phyloP scores from a whole-genome alignment of 2,329 filamentous ascomycete genomes.

The Pestalotiopsis sp. region DNA sequence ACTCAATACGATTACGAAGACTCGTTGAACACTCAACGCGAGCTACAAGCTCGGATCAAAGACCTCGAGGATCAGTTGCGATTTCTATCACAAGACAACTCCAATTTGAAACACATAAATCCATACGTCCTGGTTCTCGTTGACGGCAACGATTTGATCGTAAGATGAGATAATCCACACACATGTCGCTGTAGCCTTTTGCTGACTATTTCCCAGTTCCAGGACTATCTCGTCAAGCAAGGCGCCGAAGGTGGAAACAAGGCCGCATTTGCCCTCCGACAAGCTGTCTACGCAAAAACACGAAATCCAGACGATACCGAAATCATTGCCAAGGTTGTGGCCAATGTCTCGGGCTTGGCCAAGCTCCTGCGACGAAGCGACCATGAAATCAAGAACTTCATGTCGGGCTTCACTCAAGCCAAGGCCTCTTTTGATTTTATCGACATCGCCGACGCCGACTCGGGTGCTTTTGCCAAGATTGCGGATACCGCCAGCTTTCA shows the following conservation, averaged over 20 bases:
- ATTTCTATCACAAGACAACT: constrained; percentile 39
- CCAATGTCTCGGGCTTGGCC: constrained; percentile 54
- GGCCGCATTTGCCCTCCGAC: constrained; percentile 52
- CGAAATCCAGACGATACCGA: constrained; percentile 49
- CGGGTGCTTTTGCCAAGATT: constrained; percentile 62
- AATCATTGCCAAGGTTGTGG: constrained; percentile 58
- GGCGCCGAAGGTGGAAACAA: constrained; percentile 58
- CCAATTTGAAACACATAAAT: constrained; percentile 50
- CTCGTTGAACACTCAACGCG: constrained; percentile 49
- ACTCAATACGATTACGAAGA: constrained; percentile 53
- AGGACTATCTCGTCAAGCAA: constrained; percentile 54
- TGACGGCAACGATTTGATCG: constrained; percentile 65
- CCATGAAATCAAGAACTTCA: constrained; percentile 57
- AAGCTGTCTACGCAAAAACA: constrained; percentile 49
- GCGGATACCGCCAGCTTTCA: constrained; percentile 60
- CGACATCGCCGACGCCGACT: constrained; percentile 62
- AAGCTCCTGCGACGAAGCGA: constrained; percentile 51
- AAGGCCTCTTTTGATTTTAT: constrained; percentile 65
- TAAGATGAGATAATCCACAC: constrained; percentile 33
- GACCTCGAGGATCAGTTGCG: constrained; percentile 38
- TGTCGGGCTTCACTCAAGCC: constrained; percentile 61
- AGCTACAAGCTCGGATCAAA: constrained; percentile 51
- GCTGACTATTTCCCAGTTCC: constrained; percentile 49
- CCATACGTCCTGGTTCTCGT: constrained; percentile 63
- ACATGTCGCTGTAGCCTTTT: background rate